Evolutionary conservation across 2,329 filamentous ascomycete species (phyloP).

Genomic region (Knoxdaviesia proteae): DNA sequence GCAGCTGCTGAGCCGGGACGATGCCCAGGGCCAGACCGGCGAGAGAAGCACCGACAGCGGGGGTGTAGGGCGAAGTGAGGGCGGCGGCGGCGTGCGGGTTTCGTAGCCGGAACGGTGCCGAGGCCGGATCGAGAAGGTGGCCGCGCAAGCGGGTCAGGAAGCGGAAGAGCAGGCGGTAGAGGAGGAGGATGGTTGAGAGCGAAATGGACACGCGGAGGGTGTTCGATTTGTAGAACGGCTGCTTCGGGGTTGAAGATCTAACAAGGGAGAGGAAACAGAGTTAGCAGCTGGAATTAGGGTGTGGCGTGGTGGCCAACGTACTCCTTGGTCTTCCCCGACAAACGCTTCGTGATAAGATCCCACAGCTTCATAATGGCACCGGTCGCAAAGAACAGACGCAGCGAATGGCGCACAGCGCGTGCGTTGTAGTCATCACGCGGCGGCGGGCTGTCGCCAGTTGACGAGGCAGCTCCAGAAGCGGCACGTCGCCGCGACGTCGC

Average conservation of each 20-base stretch:
- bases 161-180: constrained; percentile 75
- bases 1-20: constrained; percentile 42
- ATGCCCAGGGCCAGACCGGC: constrained; percentile 69
- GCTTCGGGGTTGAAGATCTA: constrained; percentile 16
- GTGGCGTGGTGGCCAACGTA: constrained; percentile 13
- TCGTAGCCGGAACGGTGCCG: constrained; percentile 58
- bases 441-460: no score
- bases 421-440: constrained; percentile 44
- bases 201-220: constrained; percentile 64
- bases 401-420: constrained; percentile 40
- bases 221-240: constrained; percentile 39
- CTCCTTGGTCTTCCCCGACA: constrained; percentile 24
- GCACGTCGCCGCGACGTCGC: background rate
- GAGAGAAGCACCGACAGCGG: constrained; percentile 74
- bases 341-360: constrained; percentile 26
- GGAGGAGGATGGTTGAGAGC: constrained; percentile 64
- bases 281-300: background rate
- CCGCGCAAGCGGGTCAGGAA: constrained; percentile 66
- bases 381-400: constrained; percentile 19
- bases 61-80: constrained; percentile 66
- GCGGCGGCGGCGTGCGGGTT: constrained; percentile 58
- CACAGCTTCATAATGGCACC: constrained; percentile 42
- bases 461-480: background rate
- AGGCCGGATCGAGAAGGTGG: constrained; percentile 61
- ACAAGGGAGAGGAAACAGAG: constrained; percentile 1